These are phyloP conservation scores for Penicillium sp. DNA, from an alignment of 2,329 filamentous ascomycete genomes.

Conservation along the genomic window DNA sequence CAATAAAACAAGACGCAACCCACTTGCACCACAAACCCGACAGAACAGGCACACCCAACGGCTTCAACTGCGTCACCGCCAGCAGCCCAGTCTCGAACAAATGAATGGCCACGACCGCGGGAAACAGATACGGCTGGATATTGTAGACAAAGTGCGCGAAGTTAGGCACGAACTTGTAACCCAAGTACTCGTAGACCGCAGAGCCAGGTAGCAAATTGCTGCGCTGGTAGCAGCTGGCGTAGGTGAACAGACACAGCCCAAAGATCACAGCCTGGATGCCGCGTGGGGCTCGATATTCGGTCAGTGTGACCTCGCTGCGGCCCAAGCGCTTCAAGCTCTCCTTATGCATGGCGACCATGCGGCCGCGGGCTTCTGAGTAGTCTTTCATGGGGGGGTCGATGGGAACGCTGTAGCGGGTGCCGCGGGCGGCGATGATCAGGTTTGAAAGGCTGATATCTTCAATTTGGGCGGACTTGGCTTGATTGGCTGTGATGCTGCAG, in stretches of 20 bases:
- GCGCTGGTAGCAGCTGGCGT: conserved; percentile 51
- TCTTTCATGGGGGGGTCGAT: conserved; percentile 69
- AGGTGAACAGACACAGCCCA: conserved; percentile 55
- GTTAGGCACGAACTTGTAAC: conserved; percentile 55
- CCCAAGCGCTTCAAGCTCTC: conserved; percentile 60
- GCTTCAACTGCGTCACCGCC: conserved; percentile 47
- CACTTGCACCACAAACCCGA: conserved; percentile 55
- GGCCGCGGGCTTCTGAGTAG: conserved; percentile 65
- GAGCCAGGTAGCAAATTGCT: conserved; percentile 56
- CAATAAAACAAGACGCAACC: conserved; percentile 53
- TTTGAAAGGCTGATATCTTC: conserved; percentile 63
- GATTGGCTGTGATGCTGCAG: conserved; percentile 55
- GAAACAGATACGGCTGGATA: conserved; percentile 59
- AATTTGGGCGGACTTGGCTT: conserved; percentile 60
- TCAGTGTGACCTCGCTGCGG: conserved; percentile 57
- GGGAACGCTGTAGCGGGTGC: conserved; percentile 53
- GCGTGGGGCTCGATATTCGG: conserved; percentile 52
- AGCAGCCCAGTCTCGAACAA: conserved; percentile 58
- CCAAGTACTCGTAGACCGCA: conserved; percentile 46
- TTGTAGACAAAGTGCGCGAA: conserved; percentile 60
- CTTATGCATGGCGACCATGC: conserved; percentile 71
- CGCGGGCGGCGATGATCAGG: conserved; percentile 61
- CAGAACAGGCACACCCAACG: conserved; percentile 52
- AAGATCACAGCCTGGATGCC: conserved; percentile 57
- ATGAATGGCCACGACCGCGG: conserved; percentile 65